Evolutionary conservation across 305 asterid genomes (phyloP).

Genomic region (Fraxinus paxiana): DNA sequence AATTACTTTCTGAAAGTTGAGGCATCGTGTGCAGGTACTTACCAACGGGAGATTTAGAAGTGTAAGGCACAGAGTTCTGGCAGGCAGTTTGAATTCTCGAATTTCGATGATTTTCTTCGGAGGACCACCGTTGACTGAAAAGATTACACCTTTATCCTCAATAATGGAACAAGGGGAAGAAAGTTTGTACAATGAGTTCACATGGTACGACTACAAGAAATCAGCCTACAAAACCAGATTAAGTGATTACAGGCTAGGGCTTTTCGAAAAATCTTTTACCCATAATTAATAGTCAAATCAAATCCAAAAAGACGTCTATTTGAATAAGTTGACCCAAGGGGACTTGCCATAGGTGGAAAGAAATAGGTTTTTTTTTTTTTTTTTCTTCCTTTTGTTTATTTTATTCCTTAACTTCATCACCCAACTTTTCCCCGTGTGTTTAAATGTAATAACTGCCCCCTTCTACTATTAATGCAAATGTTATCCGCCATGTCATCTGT

Average conservation of each 20-base stretch:
- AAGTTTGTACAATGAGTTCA: slow-evolving; percentile 38
- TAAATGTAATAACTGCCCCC: slow-evolving; percentile 24
- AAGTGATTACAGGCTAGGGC: slow-evolving; percentile 34
- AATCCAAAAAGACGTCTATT: background rate
- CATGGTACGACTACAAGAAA: slow-evolving; percentile 46
- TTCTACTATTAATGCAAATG: slow-evolving; percentile 28
- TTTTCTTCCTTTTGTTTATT: background rate
- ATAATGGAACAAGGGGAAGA: slow-evolving; percentile 35
- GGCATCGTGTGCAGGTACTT: slow-evolving; percentile 28
- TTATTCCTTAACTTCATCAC: slow-evolving; percentile 17
- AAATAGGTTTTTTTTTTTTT: background rate
- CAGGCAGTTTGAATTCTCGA: slow-evolving; percentile 27
- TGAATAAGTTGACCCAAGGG: background rate
- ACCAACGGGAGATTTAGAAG: slow-evolving; percentile 45
- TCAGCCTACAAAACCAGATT: slow-evolving; percentile 33
- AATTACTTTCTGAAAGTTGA: background rate
- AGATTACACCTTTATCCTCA: slow-evolving; percentile 28
- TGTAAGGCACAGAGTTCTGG: slow-evolving; percentile 39
- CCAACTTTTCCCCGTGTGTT: slow-evolving; percentile 31
- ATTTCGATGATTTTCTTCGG: slow-evolving; percentile 43
- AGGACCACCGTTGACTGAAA: slow-evolving; percentile 36
- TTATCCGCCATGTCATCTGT: slow-evolving; percentile 25
- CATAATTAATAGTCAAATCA: background rate
- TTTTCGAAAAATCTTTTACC: slow-evolving; percentile 25
- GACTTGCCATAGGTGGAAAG: slow-evolving; percentile 7